Conservation (phyloP, 495 filamentous ascomycete genomes). For the Penicillium lagena region DNA sequence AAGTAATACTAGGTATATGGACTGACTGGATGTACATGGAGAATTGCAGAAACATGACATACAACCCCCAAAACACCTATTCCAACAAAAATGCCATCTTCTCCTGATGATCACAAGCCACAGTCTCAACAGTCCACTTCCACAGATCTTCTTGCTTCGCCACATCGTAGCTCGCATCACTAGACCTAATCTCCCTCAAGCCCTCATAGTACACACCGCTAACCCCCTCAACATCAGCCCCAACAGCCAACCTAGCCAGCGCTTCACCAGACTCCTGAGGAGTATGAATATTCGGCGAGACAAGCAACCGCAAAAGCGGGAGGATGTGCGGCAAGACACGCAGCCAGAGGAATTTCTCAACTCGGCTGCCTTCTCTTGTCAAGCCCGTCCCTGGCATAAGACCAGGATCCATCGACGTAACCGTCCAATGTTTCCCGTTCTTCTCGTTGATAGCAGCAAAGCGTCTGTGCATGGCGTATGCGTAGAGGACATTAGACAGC, state of each 20-base stretch:
- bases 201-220: conserved; percentile 36
- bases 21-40: too few relatives aligned
- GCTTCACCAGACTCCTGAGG: conserved; percentile 27
- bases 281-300: conserved; percentile 26
- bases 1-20: too few relatives aligned
- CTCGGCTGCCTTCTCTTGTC: conserved; percentile 11
- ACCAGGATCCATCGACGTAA: conserved; percentile 36
- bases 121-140: conserved; percentile 40
- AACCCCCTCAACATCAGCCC: conserved; percentile 15
- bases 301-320: conserved; percentile 22
- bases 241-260: conserved; percentile 28
- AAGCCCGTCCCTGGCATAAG: conserved; percentile 42
- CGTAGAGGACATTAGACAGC: conserved; percentile 27
- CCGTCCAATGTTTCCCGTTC: conserved; percentile 21
- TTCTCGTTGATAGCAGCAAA: conserved; percentile 13
- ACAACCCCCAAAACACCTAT: neutral
- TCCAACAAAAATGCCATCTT: conserved; percentile 13
- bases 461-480: conserved; percentile 31
- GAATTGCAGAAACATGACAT: too few relatives aligned
- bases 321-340: conserved; percentile 27
- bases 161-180: conserved; percentile 30
- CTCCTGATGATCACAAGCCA: conserved; percentile 28
- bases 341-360: conserved; percentile 18
- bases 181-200: conserved; percentile 24
- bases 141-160: conserved; percentile 42